Evolutionary conservation across 2,329 filamentous ascomycete species (phyloP), one percentile per base, ranked within the genome.

Genomic region (Hypoxylon sp.): DNA sequence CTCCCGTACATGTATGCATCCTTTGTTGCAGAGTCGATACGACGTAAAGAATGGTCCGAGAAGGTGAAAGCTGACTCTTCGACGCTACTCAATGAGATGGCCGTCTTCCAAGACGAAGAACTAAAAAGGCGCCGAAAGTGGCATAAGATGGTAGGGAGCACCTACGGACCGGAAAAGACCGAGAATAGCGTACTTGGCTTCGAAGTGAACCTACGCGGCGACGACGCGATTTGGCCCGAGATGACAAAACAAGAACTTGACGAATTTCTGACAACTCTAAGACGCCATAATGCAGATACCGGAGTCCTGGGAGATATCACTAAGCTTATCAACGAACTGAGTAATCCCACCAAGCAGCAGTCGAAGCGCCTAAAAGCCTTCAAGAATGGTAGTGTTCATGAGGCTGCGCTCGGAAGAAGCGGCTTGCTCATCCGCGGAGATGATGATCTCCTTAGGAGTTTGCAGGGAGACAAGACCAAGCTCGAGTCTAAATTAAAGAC

Each of bases 331-430:
- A 88, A 89, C 64, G 93, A 97, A 56, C 83, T 98, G 13, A 89
- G 89, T 74, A 87, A 86, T 58, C 93, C 94, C 2, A 95, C 92
- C 0, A 93, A 91, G 71, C 92, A 95, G 75, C 94, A 97, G 74
- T 87, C 89, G 64, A 94, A 93, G 77, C 88, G 93, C 59, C 87
- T 95, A 6, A 97, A 94, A 76, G 93, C 93, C 4, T 98, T 99
- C 82, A 97, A 97, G 75, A 95, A 96, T 74, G 95, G 95, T 15
- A 98, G 95, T 74, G 86, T 98, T 37, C 93, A 97, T 72, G 95
- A 98, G 75, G 90, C 90, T n/a, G 88, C 87, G 2, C 85, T 97
- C 64, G 93, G 93, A n/a, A 88, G 91, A 72, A 96, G 92, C 68
- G 94, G 93, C 1, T 84, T 97, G 8, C 80, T 97, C 71, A 86